Evolutionary conservation across 1,284 basidiomycete genomes (phyloP), one percentile per base, ranked within the genome.

Genomic region (Bjerkandera adusta): DNA sequence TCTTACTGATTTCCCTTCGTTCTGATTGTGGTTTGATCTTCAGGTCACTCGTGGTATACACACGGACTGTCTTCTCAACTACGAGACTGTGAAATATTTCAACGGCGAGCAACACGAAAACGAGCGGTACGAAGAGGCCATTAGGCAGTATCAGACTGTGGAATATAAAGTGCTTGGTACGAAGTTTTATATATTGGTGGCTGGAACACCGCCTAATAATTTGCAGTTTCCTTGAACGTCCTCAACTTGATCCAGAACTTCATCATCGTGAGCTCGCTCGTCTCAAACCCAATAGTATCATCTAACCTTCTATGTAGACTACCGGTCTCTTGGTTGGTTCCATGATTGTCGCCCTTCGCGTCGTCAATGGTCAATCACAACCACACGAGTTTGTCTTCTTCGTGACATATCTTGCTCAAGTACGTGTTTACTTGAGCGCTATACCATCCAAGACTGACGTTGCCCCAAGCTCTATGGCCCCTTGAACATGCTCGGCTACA

Each of bases 11-110:
- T 36, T 22, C 36, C 1, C 15, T 16, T 16, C 5, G 12, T 32
- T 7, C 4, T 29, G 36, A 5, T 26, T 8, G 10, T 36, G 24
- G 49, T 46, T 34, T 15, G 42, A 22, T 18, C 20, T 33, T 5
- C 44, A 85, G 78, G 63, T 83, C 21, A 87, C 82, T 11, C 79
- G 87, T 37, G 85, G 82, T 12, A 89, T 90, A 43, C 84, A 92
- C 59, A 88, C 88, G 3, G 89, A 91, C 60, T 83, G 81, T 57
- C 68, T 89, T 36, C 75, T 92, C 57, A 87, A 92, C 66, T 85
- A 91, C 59, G 90, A 91, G 67, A 84, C 87, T 10, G 86, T 92
- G 54, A 90, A 90, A 63, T 90, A 89, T 66, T 92, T 92, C 63
- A 80, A 81, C 25, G 88, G 89, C 22, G 91, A 95, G 64, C 73